Base-by-base conservation (phyloP, 345 rosid species). In the Linum usitatissimum region DNA sequence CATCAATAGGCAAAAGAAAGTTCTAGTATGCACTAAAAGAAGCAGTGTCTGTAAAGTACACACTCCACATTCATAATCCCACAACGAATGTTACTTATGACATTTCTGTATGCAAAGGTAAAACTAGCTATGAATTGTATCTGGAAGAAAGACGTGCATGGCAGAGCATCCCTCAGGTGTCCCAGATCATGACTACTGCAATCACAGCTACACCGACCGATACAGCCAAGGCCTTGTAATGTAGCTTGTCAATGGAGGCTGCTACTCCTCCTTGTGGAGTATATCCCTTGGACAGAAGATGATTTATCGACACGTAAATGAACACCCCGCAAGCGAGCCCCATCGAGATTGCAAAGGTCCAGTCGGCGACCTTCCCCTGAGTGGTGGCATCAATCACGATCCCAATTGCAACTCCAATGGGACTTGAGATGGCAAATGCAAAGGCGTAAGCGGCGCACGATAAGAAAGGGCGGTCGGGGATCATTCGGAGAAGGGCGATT, bases 251-350 rank as follows among this genome's bases (percentile, higher is more conserved):
- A 0, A 79, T 67, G 2, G 38, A 34, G 8, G 8, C 38, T 34
- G 73, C 56, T 67, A 73, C 74, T 28, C 28, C 5, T 21, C 40
- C 64, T 8, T 20, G 78, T 0, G 88, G 84, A 3, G 15, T 21
- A 73, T 83, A 84, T 6, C 95, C 87, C 71, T 87, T 84, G 12
- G 85, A 60, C 21, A 86, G 59, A 51, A 86, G 77, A 75, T 87
- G 92, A 66, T 85, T 87, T 59, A 90, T 85, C 0, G 95, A 77
- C 4, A 90, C 92, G 54, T 83, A 90, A 59, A 87, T 42, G 70
- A 87, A 87, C 20, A 90, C 78, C 9, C 97, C 93, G 59, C 97
- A 83, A 0, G 97, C 95, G 59, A 90, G 62, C 20, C 90, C 86
- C 87, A 80, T 85, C 1, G 95, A 85, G 42, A 87, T 77, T 19